Conservation (phyloP, 106 monocot species). For the Phalaenopsis equestris region DNA sequence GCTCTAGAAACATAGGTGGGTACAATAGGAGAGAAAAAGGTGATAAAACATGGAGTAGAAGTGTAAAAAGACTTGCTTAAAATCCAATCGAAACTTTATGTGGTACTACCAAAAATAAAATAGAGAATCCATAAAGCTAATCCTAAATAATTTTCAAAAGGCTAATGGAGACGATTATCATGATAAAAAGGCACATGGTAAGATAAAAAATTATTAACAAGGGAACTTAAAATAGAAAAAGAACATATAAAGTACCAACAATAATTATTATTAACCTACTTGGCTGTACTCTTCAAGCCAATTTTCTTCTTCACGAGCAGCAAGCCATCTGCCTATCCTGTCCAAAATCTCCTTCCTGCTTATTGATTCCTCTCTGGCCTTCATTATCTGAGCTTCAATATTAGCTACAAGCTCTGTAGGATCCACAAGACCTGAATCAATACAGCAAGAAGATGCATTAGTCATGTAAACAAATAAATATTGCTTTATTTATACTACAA, state of each 20-base stretch:
- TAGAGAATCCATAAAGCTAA: not conserved
- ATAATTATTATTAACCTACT: conserved; percentile 21
- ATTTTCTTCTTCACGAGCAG: conserved; percentile 85
- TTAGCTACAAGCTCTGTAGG: conserved; percentile 72
- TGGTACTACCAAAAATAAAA: no score
- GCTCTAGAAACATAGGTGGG: not conserved
- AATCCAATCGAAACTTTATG: not conserved
- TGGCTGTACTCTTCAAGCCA: conserved; percentile 95
- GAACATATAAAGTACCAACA: no score
- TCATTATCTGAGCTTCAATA: conserved; percentile 79
- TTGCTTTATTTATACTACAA: not conserved
- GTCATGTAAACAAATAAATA: not conserved
- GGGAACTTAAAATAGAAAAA: not conserved
- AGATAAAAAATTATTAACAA: not conserved
- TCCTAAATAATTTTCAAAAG: not conserved
- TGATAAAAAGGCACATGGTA: not conserved
- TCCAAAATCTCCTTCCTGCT: conserved; percentile 92
- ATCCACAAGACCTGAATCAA: conserved; percentile 66
- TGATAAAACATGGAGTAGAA: not conserved
- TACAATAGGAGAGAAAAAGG: not conserved
- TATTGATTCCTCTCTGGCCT: conserved; percentile 59
- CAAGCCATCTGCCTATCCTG: conserved; percentile 68
- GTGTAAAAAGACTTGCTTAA: not conserved
- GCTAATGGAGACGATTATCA: not conserved
- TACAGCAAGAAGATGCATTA: conserved; percentile 1